Conservation (phyloP, 1,284 basidiomycete species). For the Trametes hirsuta region DNA sequence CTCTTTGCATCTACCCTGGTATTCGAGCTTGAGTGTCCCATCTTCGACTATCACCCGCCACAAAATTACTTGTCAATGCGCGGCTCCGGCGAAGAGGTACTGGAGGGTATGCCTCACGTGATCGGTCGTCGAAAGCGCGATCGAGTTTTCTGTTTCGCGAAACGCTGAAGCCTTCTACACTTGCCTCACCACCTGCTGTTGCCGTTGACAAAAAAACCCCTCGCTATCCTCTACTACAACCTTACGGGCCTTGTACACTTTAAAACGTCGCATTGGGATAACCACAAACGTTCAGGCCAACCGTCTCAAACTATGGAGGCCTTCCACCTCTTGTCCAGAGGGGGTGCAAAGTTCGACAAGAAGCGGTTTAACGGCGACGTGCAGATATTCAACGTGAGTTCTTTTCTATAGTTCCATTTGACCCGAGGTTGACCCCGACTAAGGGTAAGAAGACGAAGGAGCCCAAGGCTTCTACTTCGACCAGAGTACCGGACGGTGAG, state of each 20-base stretch:
- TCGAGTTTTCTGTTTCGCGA: not conserved
- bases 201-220: too few species aligned
- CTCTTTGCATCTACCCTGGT: too few species aligned
- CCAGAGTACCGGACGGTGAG: conserved; percentile 41
- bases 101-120: not conserved
- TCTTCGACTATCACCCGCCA: too few species aligned
- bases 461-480: conserved; percentile 26
- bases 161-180: not conserved
- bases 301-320: conserved; percentile 28
- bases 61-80: too few species aligned
- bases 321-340: conserved; percentile 36
- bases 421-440: not conserved
- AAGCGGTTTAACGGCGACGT: conserved; percentile 61
- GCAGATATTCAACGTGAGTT: conserved; percentile 68
- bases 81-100: too few species aligned
- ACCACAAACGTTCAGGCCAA: not conserved
- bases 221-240: not conserved
- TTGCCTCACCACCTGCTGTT: not conserved
- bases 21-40: too few species aligned
- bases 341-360: conserved; percentile 36
- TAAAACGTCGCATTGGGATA: not conserved
- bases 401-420: not conserved
- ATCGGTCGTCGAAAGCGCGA: not conserved
- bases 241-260: too few species aligned
- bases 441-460: conserved; percentile 27